A percentile compares a stretch with the other conserved stretches of the same genome.
Evolutionary conservation across 2,329 filamentous ascomycete genomes (phyloP).

Genomic region (Colletotrichum lupini): DNA sequence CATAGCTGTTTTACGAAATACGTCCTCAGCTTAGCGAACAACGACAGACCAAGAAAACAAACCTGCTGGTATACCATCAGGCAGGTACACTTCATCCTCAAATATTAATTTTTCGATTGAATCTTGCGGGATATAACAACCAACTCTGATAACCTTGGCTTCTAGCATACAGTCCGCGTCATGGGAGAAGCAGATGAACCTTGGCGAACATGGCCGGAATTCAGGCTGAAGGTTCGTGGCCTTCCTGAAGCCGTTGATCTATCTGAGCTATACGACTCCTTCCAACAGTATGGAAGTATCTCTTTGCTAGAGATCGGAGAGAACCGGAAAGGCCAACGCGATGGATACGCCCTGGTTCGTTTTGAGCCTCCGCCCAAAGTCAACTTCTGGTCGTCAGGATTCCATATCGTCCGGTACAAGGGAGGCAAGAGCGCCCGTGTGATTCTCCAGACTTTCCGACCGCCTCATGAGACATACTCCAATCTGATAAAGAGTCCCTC

Average conservation of each 20-base stretch:
- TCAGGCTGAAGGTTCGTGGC: conserved; percentile 36
- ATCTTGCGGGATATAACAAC: background rate
- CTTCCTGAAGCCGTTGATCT: conserved; percentile 46
- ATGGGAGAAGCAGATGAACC: background rate
- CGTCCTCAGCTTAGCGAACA: too few relatives aligned
- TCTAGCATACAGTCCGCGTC: background rate
- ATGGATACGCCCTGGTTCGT: conserved; percentile 57
- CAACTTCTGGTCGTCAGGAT: conserved; percentile 61
- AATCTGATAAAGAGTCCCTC: conserved; percentile 43
- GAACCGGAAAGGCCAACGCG: conserved; percentile 48
- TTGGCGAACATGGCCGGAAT: conserved; percentile 49
- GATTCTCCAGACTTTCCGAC: background rate
- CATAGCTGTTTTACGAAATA: too few relatives aligned
- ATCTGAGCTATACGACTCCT: conserved; percentile 61
- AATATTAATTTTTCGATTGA: background rate
- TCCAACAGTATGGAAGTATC: conserved; percentile 64
- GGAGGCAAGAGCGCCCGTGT: background rate
- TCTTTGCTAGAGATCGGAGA: conserved; percentile 67
- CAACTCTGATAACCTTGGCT: background rate
- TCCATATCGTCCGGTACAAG: conserved; percentile 40
- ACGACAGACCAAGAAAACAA: too few relatives aligned
- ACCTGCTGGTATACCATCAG: too few relatives aligned
- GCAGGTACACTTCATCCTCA: background rate
- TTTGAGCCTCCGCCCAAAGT: conserved; percentile 67
- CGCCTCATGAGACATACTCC: background rate